phyloP scores from a whole-genome alignment of 2,329 filamentous ascomycete species.

The Nigrograna mackinnonii region DNA sequence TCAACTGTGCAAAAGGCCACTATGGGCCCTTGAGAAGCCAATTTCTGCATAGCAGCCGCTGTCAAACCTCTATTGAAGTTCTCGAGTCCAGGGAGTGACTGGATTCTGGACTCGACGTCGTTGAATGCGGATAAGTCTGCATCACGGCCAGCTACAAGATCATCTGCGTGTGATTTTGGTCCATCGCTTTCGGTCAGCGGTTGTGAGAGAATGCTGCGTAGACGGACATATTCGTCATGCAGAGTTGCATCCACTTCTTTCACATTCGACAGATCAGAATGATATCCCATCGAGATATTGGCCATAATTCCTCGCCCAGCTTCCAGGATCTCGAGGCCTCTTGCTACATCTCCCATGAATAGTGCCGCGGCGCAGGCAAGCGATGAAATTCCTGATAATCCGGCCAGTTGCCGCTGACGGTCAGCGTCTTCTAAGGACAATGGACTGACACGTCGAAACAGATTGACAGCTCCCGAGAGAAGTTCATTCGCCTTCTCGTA shows the following conservation, averaged over 20 bases:
- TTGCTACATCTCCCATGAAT: slow-evolving; percentile 1
- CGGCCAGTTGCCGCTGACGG: slow-evolving; percentile 4
- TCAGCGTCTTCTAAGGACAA: slow-evolving; percentile 7
- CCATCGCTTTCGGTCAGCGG: background rate
- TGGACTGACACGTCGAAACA: slow-evolving; percentile 6
- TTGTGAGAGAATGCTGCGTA: slow-evolving; percentile 1
- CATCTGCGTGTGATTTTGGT: slow-evolving; percentile 1
- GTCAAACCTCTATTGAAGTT: slow-evolving; percentile 5
- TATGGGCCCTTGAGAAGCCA: slow-evolving; percentile 4
- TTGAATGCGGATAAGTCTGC: background rate
- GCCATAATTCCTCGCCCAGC: slow-evolving; percentile 6
- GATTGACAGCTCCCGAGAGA: background rate
- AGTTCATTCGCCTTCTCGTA: slow-evolving; percentile 3
- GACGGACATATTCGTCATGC: background rate
- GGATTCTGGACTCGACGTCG: slow-evolving; percentile 5
- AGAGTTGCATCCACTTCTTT: slow-evolving; percentile 1
- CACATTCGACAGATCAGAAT: slow-evolving; percentile 1
- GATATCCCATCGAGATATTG: slow-evolving; percentile 8
- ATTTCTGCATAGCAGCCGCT: background rate
- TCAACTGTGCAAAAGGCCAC: slow-evolving; percentile 13
- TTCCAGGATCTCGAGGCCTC: slow-evolving; percentile 5
- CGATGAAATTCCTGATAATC: slow-evolving; percentile 7
- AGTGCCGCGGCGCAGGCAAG: slow-evolving; percentile 3
- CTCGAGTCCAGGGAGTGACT: slow-evolving; percentile 3
- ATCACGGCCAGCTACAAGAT: background rate